Evolutionary conservation across 257 asterid genomes (phyloP).

Genomic region (Eustoma russellianum): DNA sequence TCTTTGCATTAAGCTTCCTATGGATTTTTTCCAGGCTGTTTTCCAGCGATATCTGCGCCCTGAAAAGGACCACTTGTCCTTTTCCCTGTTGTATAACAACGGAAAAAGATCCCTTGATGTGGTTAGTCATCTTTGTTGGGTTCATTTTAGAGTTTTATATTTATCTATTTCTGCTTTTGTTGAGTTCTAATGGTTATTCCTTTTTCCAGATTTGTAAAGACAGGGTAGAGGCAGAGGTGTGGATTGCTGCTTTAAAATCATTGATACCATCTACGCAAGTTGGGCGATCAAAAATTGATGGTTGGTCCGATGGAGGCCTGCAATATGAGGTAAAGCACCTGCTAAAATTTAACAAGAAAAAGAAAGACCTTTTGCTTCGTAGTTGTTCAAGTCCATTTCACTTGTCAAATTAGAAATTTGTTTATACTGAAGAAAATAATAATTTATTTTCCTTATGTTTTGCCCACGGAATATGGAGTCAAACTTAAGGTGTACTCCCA

Average conservation of each 20-base stretch:
- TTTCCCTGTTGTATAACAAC: constrained; percentile 81
- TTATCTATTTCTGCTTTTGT: no score
- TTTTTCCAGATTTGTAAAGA: constrained; percentile 71
- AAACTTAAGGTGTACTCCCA: no score
- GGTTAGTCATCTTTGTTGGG: constrained; percentile 41
- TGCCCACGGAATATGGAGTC: no score
- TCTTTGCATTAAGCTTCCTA: not conserved
- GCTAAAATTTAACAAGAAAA: no score
- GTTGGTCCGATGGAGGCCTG: constrained; percentile 89
- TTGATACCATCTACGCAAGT: constrained; percentile 70
- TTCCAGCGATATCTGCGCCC: constrained; percentile 80
- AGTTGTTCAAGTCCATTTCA: no score
- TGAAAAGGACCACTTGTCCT: constrained; percentile 84
- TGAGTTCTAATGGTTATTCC: constrained; percentile 4
- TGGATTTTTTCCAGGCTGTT: constrained; percentile 56
- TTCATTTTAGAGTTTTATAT: not conserved
- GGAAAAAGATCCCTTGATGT: constrained; percentile 95
- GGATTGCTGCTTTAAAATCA: constrained; percentile 83
- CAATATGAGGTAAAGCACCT: constrained; percentile 47
- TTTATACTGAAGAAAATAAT: no score
- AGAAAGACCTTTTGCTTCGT: no score
- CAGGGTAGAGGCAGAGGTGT: constrained; percentile 89
- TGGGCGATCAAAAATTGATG: constrained; percentile 90
- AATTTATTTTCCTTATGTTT: no score
- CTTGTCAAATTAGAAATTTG: no score